These are phyloP conservation scores for Phaeosphaeriaceae sp. DNA, from an alignment of 2,329 filamentous ascomycete species.

Conservation along the genomic window DNA sequence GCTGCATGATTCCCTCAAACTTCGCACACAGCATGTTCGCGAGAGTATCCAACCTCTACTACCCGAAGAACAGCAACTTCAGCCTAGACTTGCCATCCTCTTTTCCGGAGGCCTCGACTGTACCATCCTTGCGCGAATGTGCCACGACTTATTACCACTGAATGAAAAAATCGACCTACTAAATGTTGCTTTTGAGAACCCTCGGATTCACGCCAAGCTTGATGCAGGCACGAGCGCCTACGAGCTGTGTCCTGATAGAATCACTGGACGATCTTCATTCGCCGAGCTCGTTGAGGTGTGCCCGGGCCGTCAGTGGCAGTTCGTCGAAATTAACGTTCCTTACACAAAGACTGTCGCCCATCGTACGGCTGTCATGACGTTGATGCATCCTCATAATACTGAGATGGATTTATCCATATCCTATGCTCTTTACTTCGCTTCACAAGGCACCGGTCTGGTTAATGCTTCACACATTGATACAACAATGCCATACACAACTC, in stretches of 20 bases:
- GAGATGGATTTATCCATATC: slow-evolving; percentile 99
- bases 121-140: slow-evolving; percentile 80
- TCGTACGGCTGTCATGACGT: slow-evolving; percentile 69
- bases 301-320: slow-evolving; percentile 76
- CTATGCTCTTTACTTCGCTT: slow-evolving; percentile 91
- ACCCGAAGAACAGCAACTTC: background rate
- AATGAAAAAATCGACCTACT: slow-evolving; percentile 81
- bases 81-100: slow-evolving; percentile 72
- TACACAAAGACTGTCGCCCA: slow-evolving; percentile 76
- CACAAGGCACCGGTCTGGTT: slow-evolving; percentile 69
- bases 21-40: slow-evolving; percentile 55
- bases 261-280: slow-evolving; percentile 82
- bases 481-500: slow-evolving; percentile 63
- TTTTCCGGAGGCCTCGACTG: slow-evolving; percentile 97
- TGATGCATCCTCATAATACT: slow-evolving; percentile 93
- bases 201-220: slow-evolving; percentile 61
- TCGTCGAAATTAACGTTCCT: slow-evolving; percentile 83
- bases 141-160: slow-evolving; percentile 74
- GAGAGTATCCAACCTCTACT: slow-evolving; percentile 22
- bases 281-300: slow-evolving; percentile 75
- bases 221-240: slow-evolving; percentile 59
- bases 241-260: slow-evolving; percentile 86
- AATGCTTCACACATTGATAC: slow-evolving; percentile 28
- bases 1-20: slow-evolving; percentile 66
- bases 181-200: slow-evolving; percentile 97